Evolutionary conservation across 768 basidiomycete species (phyloP), one percentile per base, ranked within the genome.

Genomic region (Exidia glandulosa): DNA sequence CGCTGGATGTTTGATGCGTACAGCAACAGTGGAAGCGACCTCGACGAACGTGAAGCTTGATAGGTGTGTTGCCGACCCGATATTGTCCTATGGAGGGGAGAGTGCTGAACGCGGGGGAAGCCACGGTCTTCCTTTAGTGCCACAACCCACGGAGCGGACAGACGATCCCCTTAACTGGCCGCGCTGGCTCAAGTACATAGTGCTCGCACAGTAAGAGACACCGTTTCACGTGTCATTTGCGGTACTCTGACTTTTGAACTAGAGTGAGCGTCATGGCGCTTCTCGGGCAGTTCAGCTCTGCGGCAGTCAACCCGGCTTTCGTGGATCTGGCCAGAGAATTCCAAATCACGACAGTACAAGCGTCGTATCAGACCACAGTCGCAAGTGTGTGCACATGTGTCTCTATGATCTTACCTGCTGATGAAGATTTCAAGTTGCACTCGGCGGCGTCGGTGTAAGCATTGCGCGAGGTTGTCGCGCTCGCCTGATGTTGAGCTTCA

Each of bases 131-230:
- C 72, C 76, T 14, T 71, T 79, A 55, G 68, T 75, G 47, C 76
- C 78, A 32, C 77, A 79, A 50, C 76, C 76, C 16, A 70, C 75
- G 2, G 63, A 64, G 37, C 72, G 71, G 16, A 70, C 71, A n/a
- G 68, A 66, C 37, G 76, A 78, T 64, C 76, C 76, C 32, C 67
- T 77, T 58, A 76, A 76, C 60, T 77, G 76, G 57, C 75, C 75
- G 72, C 45, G 47, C 50, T 59, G 57, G 47, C 47, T 59, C 32
- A 62, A 62, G 30, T 33, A 55, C 37, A n/a, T 59, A 25, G 32
- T 58, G 23, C 30, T 32, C 32, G 54, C 33, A 33, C 31, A 29
- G 31, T 57, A 37, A 30, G 41, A 9, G 57, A 45, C 3, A 57
- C 32, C 1, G 50, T 62, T 19, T 47, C 47, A 23, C 59, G 56